Evolutionary conservation across 2,329 filamentous ascomycete genomes (phyloP).

Genomic region (Colletotrichum sp.): DNA sequence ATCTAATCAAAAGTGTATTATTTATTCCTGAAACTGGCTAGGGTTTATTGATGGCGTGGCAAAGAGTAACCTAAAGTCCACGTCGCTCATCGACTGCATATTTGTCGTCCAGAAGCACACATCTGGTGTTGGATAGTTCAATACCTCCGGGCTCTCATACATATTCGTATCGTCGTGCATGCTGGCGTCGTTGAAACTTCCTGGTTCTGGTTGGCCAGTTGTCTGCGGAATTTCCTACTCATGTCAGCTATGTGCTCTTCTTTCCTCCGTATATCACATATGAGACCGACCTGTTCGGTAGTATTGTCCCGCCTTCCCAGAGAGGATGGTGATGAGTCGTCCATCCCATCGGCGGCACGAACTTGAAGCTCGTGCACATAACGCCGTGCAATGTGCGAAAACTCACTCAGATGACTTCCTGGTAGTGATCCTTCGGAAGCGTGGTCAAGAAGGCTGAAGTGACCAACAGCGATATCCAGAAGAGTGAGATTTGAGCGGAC

Average conservation of each 20-base stretch:
- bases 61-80: not conserved
- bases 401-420: not conserved
- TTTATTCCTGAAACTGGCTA: not conserved
- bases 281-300: not conserved
- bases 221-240: not conserved
- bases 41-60: not conserved
- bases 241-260: rapidly evolving
- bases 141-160: not conserved
- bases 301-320: not conserved
- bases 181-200: not conserved
- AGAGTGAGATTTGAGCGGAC: not conserved
- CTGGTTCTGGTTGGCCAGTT: rapidly evolving
- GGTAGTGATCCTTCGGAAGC: not conserved
- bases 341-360: not conserved
- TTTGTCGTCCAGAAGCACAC: not conserved
- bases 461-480: not conserved
- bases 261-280: rapidly evolving
- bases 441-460: not conserved
- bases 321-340: too few relatives aligned
- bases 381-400: not conserved
- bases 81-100: not conserved
- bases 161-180: not conserved
- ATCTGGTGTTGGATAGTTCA: not conserved
- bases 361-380: not conserved
- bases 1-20: rapidly evolving